Conservation (phyloP, 1,284 basidiomycete genomes). For the Amylostereum areolatum region DNA sequence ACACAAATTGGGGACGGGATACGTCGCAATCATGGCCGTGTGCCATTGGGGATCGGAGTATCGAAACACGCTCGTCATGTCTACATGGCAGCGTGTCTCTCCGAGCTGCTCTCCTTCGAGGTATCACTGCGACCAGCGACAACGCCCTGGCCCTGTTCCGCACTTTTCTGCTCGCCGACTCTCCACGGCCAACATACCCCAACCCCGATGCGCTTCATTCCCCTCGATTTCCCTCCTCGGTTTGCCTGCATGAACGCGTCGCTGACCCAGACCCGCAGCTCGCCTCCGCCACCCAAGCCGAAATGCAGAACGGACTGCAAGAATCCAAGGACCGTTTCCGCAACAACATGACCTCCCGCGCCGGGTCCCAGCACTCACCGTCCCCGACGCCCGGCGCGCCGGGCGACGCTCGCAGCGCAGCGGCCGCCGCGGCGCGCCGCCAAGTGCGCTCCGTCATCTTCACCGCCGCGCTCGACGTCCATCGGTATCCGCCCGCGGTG, state of each 20-base stretch:
- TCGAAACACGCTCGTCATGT: too few relatives aligned
- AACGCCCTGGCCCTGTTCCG: too few relatives aligned
- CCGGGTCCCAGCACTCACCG: constrained; percentile 37
- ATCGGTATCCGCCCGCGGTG: constrained; percentile 72
- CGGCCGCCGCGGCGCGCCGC: constrained; percentile 25
- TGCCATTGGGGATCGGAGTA: too few relatives aligned
- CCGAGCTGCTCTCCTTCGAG: too few relatives aligned
- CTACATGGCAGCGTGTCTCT: too few relatives aligned
- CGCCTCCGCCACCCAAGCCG: constrained; percentile 68
- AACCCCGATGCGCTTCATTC: too few relatives aligned
- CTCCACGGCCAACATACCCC: too few relatives aligned
- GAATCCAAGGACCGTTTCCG: constrained; percentile 45
- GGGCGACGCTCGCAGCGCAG: constrained; percentile 15
- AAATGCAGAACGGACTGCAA: constrained; percentile 47
- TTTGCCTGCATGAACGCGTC: neutral
- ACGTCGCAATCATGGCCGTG: too few relatives aligned
- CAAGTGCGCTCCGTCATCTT: constrained; percentile 43
- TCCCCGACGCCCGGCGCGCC: constrained; percentile 37
- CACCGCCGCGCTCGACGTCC: constrained; percentile 50
- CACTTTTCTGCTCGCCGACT: too few relatives aligned
- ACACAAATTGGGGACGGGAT: too few relatives aligned
- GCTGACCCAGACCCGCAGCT: constrained; percentile 36
- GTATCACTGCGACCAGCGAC: too few relatives aligned
- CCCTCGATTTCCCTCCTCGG: neutral
- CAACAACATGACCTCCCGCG: constrained; percentile 43